A percentile compares a stretch with the other conserved stretches of the same genome.
Evolutionary conservation across 2,329 filamentous ascomycete species (phyloP).

Genomic region (Alternaria sp.): DNA sequence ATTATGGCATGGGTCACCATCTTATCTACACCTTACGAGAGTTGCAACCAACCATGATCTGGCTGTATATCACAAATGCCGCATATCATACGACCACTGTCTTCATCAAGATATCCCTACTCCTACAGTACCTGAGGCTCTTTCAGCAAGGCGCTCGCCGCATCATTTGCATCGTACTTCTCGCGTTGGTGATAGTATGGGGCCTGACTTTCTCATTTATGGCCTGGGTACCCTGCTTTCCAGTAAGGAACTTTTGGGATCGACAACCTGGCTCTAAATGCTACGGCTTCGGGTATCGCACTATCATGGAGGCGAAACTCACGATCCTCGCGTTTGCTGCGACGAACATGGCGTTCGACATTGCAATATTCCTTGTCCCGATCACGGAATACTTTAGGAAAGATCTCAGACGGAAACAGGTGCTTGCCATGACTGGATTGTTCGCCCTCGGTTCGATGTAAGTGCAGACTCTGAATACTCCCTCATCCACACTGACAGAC

Average conservation of each 20-base stretch:
- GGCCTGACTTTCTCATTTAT: conserved; percentile 37
- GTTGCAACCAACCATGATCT: conserved; percentile 25
- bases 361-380: conserved; percentile 36
- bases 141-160: conserved; percentile 32
- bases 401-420: conserved; percentile 29
- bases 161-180: conserved; percentile 18
- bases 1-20: conserved; percentile 41
- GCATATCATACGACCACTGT: conserved; percentile 38
- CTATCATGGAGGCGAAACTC: conserved; percentile 17
- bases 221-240: conserved; percentile 40
- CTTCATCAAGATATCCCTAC: conserved; percentile 44
- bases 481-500: conserved; percentile 1
- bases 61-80: conserved; percentile 34
- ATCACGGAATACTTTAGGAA: conserved; percentile 33
- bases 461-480: background rate
- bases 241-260: conserved; percentile 30
- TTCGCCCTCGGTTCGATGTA: conserved; percentile 37
- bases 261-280: conserved; percentile 25
- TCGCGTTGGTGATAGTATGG: conserved; percentile 31
- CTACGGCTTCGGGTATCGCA: conserved; percentile 33
- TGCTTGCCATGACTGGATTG: conserved; percentile 35
- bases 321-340: conserved; percentile 31
- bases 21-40: conserved; percentile 22
- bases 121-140: conserved; percentile 44
- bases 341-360: conserved; percentile 42